phyloP scores from a whole-genome alignment of 1,284 basidiomycete genomes.

The Moesziomyces parantarcticus region DNA sequence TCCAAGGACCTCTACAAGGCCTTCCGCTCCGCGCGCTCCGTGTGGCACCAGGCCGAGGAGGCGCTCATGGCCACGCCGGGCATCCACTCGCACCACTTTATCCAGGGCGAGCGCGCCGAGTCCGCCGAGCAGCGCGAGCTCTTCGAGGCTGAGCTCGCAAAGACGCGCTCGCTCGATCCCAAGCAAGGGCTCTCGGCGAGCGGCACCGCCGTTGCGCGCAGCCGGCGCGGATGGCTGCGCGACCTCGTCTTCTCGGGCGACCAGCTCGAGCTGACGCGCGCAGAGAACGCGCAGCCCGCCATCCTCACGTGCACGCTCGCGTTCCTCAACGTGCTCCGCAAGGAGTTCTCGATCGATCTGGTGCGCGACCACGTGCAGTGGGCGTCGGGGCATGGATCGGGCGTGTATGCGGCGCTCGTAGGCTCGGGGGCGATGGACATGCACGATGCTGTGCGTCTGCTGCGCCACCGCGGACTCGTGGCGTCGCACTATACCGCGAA shows the following conservation, averaged over 20 bases:
- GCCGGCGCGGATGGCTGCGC: conserved; percentile 53
- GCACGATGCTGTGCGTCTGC: conserved; percentile 57
- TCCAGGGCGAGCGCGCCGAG: conserved; percentile 28
- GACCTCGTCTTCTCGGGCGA: conserved; percentile 64
- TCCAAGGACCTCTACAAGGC: conserved; percentile 61
- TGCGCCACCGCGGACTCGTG: conserved; percentile 62
- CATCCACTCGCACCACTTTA: conserved; percentile 35
- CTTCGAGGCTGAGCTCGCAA: conserved; percentile 60
- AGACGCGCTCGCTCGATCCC: conserved; percentile 43
- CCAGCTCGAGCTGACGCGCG: conserved; percentile 62
- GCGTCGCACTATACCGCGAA: conserved; percentile 50
- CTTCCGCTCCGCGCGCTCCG: conserved; percentile 56
- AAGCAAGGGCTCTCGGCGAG: conserved; percentile 39
- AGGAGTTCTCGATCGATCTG: conserved; percentile 63
- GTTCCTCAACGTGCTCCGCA: conserved; percentile 60
- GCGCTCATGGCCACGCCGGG: conserved; percentile 53
- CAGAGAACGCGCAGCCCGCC: conserved; percentile 64
- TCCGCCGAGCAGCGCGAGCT: conserved; percentile 38
- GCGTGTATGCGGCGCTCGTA: conserved; percentile 61
- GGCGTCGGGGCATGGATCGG: conserved; percentile 64
- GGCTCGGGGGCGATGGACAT: conserved; percentile 53
- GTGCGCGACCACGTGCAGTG: conserved; percentile 57
- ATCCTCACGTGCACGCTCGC: conserved; percentile 63
- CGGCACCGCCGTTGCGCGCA: conserved; percentile 38
- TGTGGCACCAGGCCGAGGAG: conserved; percentile 65